Percentiles rank a stretch among this genome's conserved stretches.
These are phyloP conservation scores for Paracoccidioides brasiliensis DNA, from an alignment of 2,329 filamentous ascomycete genomes.

Conservation along the genomic window DNA sequence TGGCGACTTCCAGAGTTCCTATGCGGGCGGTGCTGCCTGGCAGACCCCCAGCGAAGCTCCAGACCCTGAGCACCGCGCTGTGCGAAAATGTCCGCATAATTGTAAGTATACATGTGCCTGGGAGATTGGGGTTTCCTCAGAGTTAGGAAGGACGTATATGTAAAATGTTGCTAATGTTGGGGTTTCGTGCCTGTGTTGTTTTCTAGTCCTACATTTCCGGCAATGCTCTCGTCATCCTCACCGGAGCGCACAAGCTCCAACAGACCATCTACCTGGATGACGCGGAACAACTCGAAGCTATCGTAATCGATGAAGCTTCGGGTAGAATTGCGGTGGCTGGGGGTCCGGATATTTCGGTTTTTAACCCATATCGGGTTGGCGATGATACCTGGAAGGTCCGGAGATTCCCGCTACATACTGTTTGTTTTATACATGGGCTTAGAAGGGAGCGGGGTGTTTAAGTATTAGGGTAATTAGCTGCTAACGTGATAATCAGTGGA, in stretches of 20 bases:
- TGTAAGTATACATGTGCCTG: conserved; percentile 36
- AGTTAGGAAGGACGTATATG: not conserved
- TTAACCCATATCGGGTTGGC: conserved; percentile 58
- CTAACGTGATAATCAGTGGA: conserved; percentile 35
- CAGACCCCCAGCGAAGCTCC: conserved; percentile 62
- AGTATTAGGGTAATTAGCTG: conserved; percentile 4
- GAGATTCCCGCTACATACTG: conserved; percentile 11
- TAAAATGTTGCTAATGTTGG: conserved; percentile 1
- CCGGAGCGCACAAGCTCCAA: conserved; percentile 57
- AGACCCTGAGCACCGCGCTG: conserved; percentile 59
- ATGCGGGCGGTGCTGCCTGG: conserved; percentile 73
- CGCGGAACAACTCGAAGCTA: conserved; percentile 50
- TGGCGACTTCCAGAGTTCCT: conserved; percentile 28
- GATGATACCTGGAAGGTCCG: conserved; percentile 62
- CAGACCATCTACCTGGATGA: conserved; percentile 88
- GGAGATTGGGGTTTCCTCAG: not conserved
- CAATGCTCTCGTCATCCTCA: conserved; percentile 72
- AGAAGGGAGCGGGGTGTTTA: not conserved
- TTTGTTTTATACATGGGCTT: not conserved
- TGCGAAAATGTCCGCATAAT: conserved; percentile 63
- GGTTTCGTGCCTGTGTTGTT: conserved; percentile 1
- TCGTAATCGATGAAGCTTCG: conserved; percentile 66
- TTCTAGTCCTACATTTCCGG: conserved; percentile 75
- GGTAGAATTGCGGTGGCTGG: conserved; percentile 77
- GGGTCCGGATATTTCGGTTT: conserved; percentile 55